Evolutionary conservation across 1,284 basidiomycete genomes (phyloP).

Genomic region (Amylostereum areolatum): DNA sequence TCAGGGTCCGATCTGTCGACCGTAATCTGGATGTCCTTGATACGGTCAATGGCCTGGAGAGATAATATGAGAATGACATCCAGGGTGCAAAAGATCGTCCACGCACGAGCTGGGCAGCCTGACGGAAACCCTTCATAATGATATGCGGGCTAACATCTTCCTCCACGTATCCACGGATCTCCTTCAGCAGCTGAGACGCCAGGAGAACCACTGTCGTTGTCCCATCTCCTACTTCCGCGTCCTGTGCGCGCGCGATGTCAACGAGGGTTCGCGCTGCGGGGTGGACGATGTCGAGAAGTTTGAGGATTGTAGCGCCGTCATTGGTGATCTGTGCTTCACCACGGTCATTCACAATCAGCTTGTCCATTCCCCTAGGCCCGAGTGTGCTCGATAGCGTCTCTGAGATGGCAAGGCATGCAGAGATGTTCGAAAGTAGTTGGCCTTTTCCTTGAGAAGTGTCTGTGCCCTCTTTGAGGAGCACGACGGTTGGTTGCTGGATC

Average conservation of each 20-base stretch:
- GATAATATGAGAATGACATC: constrained; percentile 11
- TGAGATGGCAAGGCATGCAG: constrained; percentile 88
- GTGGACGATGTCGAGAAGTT: constrained; percentile 95
- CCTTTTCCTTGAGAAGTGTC: constrained; percentile 94
- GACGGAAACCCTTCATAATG: constrained; percentile 94
- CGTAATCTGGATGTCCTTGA: constrained; percentile 86
- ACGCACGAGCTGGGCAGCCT: constrained; percentile 81
- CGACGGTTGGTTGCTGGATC: constrained; percentile 86
- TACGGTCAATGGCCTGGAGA: constrained; percentile 73
- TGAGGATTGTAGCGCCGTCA: constrained; percentile 97
- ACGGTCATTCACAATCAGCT: constrained; percentile 87
- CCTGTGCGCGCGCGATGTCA: constrained; percentile 96
- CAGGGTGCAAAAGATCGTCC: constrained; percentile 10
- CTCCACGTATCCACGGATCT: constrained; percentile 88
- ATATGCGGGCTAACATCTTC: constrained; percentile 97
- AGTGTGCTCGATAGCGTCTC: constrained; percentile 91
- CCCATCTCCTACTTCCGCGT: constrained; percentile 97
- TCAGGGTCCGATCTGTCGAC: constrained; percentile 89
- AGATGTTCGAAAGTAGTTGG: constrained; percentile 94
- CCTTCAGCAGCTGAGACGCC: constrained; percentile 93
- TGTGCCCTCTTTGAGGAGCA: constrained; percentile 92
- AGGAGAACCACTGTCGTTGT: constrained; percentile 95
- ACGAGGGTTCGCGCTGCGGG: constrained; percentile 95
- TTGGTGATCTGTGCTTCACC: constrained; percentile 98
- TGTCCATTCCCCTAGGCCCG: constrained; percentile 99